Conservation (phyloP, 192 early-diverging fungal species). For the Mortierella alpina region DNA sequence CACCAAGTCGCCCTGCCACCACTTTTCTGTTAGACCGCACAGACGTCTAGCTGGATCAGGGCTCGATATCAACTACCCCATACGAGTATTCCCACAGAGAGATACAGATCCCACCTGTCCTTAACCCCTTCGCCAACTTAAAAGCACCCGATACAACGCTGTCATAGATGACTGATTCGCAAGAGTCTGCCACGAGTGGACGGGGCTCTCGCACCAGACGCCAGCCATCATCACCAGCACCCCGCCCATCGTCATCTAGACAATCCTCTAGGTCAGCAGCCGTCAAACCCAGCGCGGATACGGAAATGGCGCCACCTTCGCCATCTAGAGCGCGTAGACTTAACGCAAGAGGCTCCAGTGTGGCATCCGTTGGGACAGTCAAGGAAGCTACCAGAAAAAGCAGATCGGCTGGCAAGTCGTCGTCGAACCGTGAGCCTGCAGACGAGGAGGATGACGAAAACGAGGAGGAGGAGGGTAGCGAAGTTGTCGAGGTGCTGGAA, state of each 20-base stretch:
- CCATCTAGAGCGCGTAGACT: constrained; percentile 14
- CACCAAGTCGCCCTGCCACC: no score
- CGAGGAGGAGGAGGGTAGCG: constrained; percentile 8
- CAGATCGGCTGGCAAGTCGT: not conserved
- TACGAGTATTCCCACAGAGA: no score
- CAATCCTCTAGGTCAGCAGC: constrained; percentile 7
- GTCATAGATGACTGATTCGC: constrained; percentile 8
- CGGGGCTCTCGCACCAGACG: constrained; percentile 22
- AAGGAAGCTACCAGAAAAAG: constrained; percentile 5
- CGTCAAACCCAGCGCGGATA: constrained; percentile 1
- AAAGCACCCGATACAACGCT: no score
- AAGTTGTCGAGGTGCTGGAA: constrained; percentile 6
- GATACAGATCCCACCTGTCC: no score
- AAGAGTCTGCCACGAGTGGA: constrained; percentile 16
- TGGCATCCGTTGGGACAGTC: not conserved
- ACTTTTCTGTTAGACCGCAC: no score
- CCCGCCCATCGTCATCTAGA: constrained; percentile 7
- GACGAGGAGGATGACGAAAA: constrained; percentile 22
- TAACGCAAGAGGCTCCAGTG: constrained; percentile 1
- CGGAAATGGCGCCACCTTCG: constrained; percentile 4
- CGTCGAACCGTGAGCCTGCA: not conserved
- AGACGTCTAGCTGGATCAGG: no score
- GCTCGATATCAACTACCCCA: no score
- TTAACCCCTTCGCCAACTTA: no score
- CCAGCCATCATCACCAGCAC: not conserved